A percentile compares a stretch with the other conserved stretches of the same genome.
These are phyloP conservation scores for Furcasterigmium furcatum DNA, from an alignment of 2,329 filamentous ascomycete genomes.

Conservation along the genomic window DNA sequence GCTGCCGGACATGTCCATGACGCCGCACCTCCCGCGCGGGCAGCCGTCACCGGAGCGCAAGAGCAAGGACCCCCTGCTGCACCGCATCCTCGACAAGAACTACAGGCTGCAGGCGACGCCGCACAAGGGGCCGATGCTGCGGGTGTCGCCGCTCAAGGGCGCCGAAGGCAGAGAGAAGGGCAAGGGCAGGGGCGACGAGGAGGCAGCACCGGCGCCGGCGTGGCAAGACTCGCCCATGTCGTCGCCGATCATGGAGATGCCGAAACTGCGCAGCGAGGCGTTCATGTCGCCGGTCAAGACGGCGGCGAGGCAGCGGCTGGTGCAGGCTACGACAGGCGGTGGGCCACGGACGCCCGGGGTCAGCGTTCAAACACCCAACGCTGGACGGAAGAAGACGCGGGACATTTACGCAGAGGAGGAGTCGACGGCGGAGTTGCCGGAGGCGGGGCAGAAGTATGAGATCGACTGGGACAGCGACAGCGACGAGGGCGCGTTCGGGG, in stretches of 20 bases:
- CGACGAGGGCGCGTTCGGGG: constrained; percentile 59
- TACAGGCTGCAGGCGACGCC: constrained; percentile 94
- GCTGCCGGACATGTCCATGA: constrained; percentile 61
- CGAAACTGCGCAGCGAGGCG: constrained; percentile 79
- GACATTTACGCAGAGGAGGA: constrained; percentile 40
- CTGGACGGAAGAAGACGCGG: constrained; percentile 44
- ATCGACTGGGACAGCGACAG: constrained; percentile 75
- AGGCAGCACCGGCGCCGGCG: constrained; percentile 29
- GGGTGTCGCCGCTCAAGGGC: constrained; percentile 42
- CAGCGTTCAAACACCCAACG: constrained; percentile 76
- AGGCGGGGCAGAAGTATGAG: constrained; percentile 42
- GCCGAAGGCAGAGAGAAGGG: constrained; percentile 12
- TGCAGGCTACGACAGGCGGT: constrained; percentile 32
- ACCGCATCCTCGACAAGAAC: constrained; percentile 91
- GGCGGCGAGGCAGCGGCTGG: constrained; percentile 40
- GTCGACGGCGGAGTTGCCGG: constrained; percentile 16
- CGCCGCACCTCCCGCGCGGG: constrained; percentile 44
- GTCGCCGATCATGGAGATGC: constrained; percentile 75
- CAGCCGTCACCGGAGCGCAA: constrained; percentile 27
- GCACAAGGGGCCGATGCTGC: constrained; percentile 48
- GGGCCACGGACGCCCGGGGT: constrained; percentile 74
- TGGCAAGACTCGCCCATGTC: constrained; percentile 63
- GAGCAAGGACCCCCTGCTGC: constrained; percentile 73
- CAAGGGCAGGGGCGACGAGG: constrained; percentile 20
- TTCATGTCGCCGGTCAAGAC: constrained; percentile 70